phyloP scores from a whole-genome alignment of 2,329 filamentous ascomycete genomes.

The Beauveria bassiana region DNA sequence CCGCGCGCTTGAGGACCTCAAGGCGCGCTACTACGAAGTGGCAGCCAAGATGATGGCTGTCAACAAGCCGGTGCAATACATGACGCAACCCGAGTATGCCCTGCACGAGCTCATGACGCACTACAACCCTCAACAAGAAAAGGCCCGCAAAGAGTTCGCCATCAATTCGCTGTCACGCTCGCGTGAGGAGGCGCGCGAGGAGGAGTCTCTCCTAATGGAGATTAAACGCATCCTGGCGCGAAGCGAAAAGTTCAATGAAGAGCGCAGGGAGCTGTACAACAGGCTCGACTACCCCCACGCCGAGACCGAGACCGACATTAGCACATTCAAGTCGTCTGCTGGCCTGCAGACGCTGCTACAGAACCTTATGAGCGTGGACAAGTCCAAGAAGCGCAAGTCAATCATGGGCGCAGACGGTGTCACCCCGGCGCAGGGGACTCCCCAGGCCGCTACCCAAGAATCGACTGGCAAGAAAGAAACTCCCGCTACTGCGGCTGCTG shows the following conservation, averaged over 20 bases:
- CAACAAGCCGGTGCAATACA: conserved; percentile 72
- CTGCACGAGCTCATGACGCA: conserved; percentile 79
- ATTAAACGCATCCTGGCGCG: conserved; percentile 85
- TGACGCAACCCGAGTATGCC: conserved; percentile 78
- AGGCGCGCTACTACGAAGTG: conserved; percentile 82
- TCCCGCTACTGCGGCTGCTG: conserved; percentile 45
- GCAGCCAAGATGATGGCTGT: conserved; percentile 75
- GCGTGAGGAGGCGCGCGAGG: conserved; percentile 83
- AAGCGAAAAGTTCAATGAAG: conserved; percentile 77
- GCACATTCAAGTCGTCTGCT: conserved; percentile 70
- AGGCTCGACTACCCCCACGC: conserved; percentile 73
- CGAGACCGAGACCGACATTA: conserved; percentile 61
- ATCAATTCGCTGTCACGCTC: conserved; percentile 70
- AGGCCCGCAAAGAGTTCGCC: conserved; percentile 75
- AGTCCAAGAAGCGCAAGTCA: conserved; percentile 79
- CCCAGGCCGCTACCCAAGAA: conserved; percentile 30
- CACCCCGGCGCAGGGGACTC: conserved; percentile 35
- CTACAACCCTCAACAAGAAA: conserved; percentile 76
- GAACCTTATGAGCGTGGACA: conserved; percentile 74
- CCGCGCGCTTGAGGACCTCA: conserved; percentile 82
- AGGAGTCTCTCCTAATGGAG: conserved; percentile 81
- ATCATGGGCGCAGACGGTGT: conserved; percentile 52
- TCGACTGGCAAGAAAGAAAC: conserved; percentile 40
- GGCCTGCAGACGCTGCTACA: conserved; percentile 75
- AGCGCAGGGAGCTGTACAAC: conserved; percentile 78